Evolutionary conservation across 176 grass and related monocot genomes (phyloP).

Genomic region (Pharus latifolius): DNA sequence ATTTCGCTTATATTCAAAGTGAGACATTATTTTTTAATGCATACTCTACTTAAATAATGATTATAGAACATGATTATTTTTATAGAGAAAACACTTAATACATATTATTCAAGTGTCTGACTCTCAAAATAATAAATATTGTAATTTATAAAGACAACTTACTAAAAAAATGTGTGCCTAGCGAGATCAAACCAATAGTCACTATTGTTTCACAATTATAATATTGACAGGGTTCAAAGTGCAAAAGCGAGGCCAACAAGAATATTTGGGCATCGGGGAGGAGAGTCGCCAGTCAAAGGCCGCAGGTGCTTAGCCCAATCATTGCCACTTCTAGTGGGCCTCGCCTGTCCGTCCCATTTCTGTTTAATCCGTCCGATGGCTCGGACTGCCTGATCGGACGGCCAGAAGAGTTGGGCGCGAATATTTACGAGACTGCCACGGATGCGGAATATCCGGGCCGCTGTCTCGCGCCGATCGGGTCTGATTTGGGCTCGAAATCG

Average conservation of each 20-base stretch:
- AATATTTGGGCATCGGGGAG: neutral
- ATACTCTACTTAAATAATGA: no score
- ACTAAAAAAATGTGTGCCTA: no score
- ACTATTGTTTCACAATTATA: no score
- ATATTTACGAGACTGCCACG: conserved; percentile 1
- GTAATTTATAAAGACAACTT: no score
- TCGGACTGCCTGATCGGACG: conserved; percentile 2
- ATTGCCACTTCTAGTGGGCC: conserved; percentile 11
- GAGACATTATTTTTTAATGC: no score
- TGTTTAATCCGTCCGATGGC: neutral
- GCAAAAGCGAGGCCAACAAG: neutral
- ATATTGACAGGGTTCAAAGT: neutral
- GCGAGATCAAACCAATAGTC: no score
- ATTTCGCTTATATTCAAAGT: no score
- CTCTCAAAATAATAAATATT: no score
- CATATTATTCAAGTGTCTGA: no score
- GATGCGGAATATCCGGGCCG: conserved; percentile 17
- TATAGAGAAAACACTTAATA: no score
- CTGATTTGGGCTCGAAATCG: neutral
- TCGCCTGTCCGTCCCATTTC: neutral
- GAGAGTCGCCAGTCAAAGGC: conserved; percentile 34
- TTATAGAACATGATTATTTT: no score
- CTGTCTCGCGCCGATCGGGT: conserved; percentile 14
- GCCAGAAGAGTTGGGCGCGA: neutral
- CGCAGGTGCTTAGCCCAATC: conserved; percentile 43